These are phyloP conservation scores for Wickerhamiella musiphila DNA, from an alignment of 805 yeast genomes.

Conservation along the genomic window DNA sequence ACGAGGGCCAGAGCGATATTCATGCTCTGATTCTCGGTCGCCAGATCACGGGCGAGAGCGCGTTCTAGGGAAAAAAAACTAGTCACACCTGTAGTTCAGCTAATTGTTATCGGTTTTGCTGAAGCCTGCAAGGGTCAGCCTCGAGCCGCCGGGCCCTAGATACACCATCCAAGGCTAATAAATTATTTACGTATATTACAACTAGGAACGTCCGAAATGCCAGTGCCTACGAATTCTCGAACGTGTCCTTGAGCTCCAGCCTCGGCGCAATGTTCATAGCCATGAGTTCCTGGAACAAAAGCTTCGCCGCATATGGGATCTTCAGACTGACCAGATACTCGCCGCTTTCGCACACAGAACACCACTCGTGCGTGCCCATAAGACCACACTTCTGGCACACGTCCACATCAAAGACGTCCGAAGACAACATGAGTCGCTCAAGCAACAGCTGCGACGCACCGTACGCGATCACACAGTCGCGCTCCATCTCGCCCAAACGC, in stretches of 20 bases:
- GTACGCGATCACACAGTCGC: conserved; percentile 98
- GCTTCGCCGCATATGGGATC: conserved; percentile 96
- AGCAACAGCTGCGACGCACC: conserved; percentile 91
- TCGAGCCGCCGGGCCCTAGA: too few relatives aligned
- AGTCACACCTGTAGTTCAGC: too few relatives aligned
- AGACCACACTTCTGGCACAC: conserved; percentile 87
- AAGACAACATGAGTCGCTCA: conserved; percentile 89
- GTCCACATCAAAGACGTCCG: conserved; percentile 96
- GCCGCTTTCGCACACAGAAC: conserved; percentile 84
- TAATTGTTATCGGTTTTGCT: too few relatives aligned
- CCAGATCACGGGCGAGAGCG: conserved; percentile 26
- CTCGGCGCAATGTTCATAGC: conserved; percentile 99
- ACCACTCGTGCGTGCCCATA: conserved; percentile 96
- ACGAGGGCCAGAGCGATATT: conserved; percentile 30
- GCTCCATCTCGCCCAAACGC: conserved; percentile 97
- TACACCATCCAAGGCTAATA: too few relatives aligned
- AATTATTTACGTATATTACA: too few relatives aligned
- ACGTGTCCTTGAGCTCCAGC: conserved; percentile 73
- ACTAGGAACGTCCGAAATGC: too few relatives aligned
- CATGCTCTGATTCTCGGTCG: conserved; percentile 27
- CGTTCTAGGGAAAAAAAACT: conserved; percentile 16
- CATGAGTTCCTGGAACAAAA: conserved; percentile 87
- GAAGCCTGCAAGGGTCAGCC: too few relatives aligned
- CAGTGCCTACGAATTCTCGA: conserved; percentile 20
- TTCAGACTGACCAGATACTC: conserved; percentile 84